phyloP scores from a whole-genome alignment of 2,329 filamentous ascomycete species.

The Tympanopsis confertula region DNA sequence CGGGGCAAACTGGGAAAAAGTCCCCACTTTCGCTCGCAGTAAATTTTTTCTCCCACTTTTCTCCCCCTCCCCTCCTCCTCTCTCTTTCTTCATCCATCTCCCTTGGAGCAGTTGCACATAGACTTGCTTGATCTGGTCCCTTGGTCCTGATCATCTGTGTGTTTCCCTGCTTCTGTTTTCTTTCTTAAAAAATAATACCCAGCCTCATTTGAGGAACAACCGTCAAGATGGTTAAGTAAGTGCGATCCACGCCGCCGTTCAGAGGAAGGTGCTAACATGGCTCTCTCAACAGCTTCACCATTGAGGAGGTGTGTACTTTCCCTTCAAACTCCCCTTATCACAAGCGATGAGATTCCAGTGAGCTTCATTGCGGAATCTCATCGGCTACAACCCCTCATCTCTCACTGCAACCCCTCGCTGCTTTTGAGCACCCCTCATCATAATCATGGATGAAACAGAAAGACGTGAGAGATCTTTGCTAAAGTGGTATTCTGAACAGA shows the following conservation, averaged over 20 bases:
- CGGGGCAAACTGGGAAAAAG: no score
- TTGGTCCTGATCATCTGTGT: slow-evolving; percentile 25
- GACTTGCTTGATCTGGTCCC: slow-evolving; percentile 20
- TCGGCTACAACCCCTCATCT: no score
- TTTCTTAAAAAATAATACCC: slow-evolving; percentile 8
- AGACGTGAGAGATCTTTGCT: slow-evolving; percentile 2
- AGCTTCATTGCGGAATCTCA: no score
- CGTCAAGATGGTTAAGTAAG: slow-evolving; percentile 99
- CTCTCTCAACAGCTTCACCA: slow-evolving; percentile 69
- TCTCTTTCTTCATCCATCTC: not conserved
- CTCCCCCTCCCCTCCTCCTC: not conserved
- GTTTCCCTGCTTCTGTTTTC: slow-evolving; percentile 8
- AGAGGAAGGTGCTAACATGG: slow-evolving; percentile 32
- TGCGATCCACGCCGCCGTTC: slow-evolving; percentile 17
- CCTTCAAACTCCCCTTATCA: no score
- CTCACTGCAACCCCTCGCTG: not conserved
- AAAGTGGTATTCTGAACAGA: slow-evolving; percentile 31
- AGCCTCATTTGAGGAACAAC: slow-evolving; percentile 29
- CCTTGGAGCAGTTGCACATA: slow-evolving; percentile 7
- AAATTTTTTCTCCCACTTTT: no score
- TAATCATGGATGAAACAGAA: not conserved
- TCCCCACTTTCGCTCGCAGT: no score
- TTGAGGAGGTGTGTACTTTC: slow-evolving; percentile 57
- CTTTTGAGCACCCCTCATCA: not conserved
- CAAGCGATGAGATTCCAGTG: no score